phyloP scores from a whole-genome alignment of 306 rosid genomes.

The Prunus mongolica region DNA sequence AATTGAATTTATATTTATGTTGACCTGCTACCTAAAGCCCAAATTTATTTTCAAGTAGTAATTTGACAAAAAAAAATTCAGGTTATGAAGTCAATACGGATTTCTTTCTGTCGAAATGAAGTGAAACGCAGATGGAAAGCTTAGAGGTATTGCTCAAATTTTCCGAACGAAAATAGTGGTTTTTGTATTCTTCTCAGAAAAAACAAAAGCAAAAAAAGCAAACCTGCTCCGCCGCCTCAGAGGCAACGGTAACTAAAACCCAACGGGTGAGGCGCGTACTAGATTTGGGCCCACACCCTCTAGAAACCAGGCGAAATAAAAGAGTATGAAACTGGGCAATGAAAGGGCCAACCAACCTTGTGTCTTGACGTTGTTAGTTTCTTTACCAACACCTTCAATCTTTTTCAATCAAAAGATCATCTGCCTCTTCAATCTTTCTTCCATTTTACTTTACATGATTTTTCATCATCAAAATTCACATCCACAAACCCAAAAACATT shows the following conservation, averaged over 20 bases:
- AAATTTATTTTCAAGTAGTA: too few species aligned
- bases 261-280: slow-evolving; percentile 9
- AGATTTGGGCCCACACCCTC: slow-evolving; percentile 11
- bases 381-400: background rate
- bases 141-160: too few species aligned
- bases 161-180: too few species aligned
- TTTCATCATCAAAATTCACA: background rate
- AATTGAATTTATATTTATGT: too few species aligned
- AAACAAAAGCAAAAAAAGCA: background rate
- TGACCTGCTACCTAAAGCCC: too few species aligned
- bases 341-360: slow-evolving; percentile 23
- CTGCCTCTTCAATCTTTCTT: background rate
- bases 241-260: slow-evolving; percentile 18
- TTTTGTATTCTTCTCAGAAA: too few species aligned
- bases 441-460: background rate
- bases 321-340: background rate
- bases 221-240: background rate
- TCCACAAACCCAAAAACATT: background rate
- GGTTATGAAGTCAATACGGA: too few species aligned
- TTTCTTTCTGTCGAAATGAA: too few species aligned
- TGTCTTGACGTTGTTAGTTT: slow-evolving; percentile 37
- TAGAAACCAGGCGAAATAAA: background rate
- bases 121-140: too few species aligned
- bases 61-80: too few species aligned
- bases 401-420: background rate